A percentile compares a stretch with the other conserved stretches of the same genome.
Evolutionary conservation across 108 stramenopile genomes (phyloP).

Genomic region (Licmophora abbreviata): DNA sequence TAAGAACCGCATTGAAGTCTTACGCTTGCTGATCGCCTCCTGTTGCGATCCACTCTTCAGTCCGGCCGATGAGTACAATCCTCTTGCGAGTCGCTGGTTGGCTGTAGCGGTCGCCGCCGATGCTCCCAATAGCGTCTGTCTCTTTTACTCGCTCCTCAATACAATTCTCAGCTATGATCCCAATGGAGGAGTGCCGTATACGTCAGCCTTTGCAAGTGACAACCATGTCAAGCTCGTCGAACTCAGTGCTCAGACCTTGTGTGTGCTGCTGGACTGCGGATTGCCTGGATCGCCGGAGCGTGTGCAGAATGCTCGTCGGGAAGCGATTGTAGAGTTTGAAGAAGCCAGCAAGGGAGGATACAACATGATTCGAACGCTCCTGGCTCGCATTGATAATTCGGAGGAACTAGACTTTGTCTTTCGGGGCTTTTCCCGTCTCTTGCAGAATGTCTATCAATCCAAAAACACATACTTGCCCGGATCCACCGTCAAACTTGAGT

Average conservation of each 20-base stretch:
- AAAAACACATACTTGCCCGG: slow-evolving; percentile 72
- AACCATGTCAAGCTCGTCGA: slow-evolving; percentile 71
- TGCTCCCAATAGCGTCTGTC: slow-evolving; percentile 87
- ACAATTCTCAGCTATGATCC: slow-evolving; percentile 86
- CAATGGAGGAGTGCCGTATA: no score
- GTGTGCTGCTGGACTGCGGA: slow-evolving; percentile 86
- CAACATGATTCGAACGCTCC: slow-evolving; percentile 83
- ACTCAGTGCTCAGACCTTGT: slow-evolving; percentile 78
- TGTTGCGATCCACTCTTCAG: slow-evolving; percentile 92
- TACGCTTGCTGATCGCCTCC: slow-evolving; percentile 80
- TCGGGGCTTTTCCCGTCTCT: slow-evolving; percentile 79
- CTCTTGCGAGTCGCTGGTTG: slow-evolving; percentile 78
- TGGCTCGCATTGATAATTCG: slow-evolving; percentile 67
- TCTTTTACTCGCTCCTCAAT: slow-evolving; percentile 91
- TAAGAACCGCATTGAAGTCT: slow-evolving; percentile 89
- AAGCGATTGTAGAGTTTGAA: slow-evolving; percentile 51
- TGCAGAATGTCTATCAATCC: slow-evolving; percentile 79
- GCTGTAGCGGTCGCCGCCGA: slow-evolving; percentile 79
- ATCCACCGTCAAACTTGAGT: slow-evolving; percentile 59
- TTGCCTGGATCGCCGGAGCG: slow-evolving; percentile 62
- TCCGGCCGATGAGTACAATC: slow-evolving; percentile 87
- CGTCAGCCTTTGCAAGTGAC: slow-evolving; percentile 54
- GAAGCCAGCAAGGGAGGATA: slow-evolving; percentile 64
- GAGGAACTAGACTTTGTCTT: slow-evolving; percentile 75
- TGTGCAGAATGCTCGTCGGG: slow-evolving; percentile 48